Evolutionary conservation across 305 asterid species (phyloP).

Genomic region (Euphrasia arctica): DNA sequence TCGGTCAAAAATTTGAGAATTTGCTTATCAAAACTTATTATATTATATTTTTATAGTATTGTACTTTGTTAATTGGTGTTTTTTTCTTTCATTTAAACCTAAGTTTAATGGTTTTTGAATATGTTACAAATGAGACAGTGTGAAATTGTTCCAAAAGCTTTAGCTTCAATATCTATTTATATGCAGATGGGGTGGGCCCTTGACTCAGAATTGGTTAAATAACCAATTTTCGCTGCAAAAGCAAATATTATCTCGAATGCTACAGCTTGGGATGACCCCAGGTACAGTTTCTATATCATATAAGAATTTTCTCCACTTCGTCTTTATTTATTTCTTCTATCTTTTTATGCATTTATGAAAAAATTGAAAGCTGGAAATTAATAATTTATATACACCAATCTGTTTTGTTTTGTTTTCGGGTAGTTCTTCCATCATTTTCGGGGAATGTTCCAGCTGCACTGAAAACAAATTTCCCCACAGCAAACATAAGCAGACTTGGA

Average conservation of each 20-base stretch:
- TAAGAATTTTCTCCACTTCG: neutral
- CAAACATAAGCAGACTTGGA: conserved; percentile 88
- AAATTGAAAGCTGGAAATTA: neutral
- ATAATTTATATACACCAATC: neutral
- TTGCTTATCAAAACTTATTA: too few relatives aligned
- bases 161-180: conserved; percentile 20
- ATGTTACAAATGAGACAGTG: neutral
- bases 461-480: conserved; percentile 68
- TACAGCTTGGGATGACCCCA: conserved; percentile 96
- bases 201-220: conserved; percentile 83
- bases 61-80: neutral
- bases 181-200: conserved; percentile 98
- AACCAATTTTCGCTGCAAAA: conserved; percentile 76
- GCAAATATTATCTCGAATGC: conserved; percentile 80
- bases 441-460: conserved; percentile 97
- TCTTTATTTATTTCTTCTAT: neutral
- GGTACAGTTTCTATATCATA: conserved; percentile 42
- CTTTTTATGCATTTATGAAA: conserved; percentile 20
- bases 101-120: neutral
- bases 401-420: conserved; percentile 19
- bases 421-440: conserved; percentile 97
- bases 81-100: conserved; percentile 2
- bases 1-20: too few relatives aligned
- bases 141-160: conserved; percentile 11
- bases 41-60: too few relatives aligned